A percentile compares a stretch with the other conserved stretches of the same genome.
Conservation (phyloP, 164 flowering plant species). For the Taxillus chinensis region DNA sequence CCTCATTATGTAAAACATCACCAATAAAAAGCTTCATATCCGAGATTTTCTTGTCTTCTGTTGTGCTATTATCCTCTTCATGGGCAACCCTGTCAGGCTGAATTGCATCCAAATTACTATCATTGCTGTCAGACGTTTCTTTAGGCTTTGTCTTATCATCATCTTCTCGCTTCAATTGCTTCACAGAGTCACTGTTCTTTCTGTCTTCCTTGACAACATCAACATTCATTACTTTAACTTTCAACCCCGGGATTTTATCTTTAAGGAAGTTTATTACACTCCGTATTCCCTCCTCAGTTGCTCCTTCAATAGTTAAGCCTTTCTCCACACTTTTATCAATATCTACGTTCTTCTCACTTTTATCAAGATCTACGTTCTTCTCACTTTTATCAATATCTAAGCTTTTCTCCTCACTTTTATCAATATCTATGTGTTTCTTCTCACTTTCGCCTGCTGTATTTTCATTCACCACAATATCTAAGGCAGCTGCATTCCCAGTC, state of each 20-base stretch:
- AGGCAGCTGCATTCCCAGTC: conserved; percentile 30
- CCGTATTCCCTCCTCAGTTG: conserved; percentile 81
- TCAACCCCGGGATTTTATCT: conserved; percentile 78
- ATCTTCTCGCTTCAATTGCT: conserved; percentile 55
- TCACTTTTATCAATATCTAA: conserved; percentile 26
- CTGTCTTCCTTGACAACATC: conserved; percentile 41
- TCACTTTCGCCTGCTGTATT: conserved; percentile 15
- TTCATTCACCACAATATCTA: conserved; percentile 34
- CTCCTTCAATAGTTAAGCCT: conserved; percentile 49
- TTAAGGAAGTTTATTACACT: conserved; percentile 76
- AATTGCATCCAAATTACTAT: conserved; percentile 35
- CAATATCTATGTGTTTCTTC: too few relatives aligned
- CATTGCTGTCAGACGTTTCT: conserved; percentile 45
- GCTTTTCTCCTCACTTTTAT: conserved; percentile 46
- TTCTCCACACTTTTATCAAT: conserved; percentile 48
- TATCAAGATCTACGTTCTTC: too few relatives aligned
- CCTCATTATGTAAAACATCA: conserved; percentile 79
- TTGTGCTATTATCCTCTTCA: conserved; percentile 28
- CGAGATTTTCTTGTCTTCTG: conserved; percentile 39
- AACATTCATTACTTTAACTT: conserved; percentile 69
- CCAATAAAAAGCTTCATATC: conserved; percentile 72
- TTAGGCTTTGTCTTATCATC: conserved; percentile 25
- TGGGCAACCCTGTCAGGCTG: conserved; percentile 38
- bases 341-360: too few relatives aligned
- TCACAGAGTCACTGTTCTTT: conserved; percentile 37